Evolutionary conservation across 768 basidiomycete species (phyloP).

Genomic region (Tephrocybe sp.): DNA sequence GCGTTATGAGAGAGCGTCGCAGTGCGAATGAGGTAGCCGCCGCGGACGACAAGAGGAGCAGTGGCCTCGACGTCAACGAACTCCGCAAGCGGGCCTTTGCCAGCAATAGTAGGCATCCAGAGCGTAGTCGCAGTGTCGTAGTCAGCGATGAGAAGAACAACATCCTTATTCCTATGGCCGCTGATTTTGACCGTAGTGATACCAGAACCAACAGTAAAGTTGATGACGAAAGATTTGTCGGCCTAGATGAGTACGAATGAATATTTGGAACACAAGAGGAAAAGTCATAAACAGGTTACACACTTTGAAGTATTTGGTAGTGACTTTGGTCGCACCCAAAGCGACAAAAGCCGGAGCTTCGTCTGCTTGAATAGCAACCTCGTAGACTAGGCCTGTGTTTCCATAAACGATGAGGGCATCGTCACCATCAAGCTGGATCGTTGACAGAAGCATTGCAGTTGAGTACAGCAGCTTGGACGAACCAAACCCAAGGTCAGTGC

Average conservation of each 20-base stretch:
- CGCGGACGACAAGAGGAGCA: conserved; percentile 9
- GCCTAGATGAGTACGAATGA: too few relatives aligned
- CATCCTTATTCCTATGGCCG: not conserved
- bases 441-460: conserved; percentile 16
- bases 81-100: conserved; percentile 9
- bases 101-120: conserved; percentile 18
- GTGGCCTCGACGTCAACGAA: conserved; percentile 13
- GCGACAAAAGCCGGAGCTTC: conserved; percentile 1
- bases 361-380: conserved; percentile 8
- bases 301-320: conserved; percentile 8
- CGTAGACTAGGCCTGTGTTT: conserved; percentile 12
- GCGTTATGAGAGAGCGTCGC: too few relatives aligned
- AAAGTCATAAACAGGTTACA: not conserved
- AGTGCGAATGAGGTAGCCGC: too few relatives aligned
- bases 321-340: conserved; percentile 10
- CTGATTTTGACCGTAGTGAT: conserved; percentile 10
- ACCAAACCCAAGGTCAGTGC: conserved; percentile 14
- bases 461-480: conserved; percentile 14
- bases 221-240: conserved; percentile 6
- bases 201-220: conserved; percentile 8
- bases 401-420: conserved; percentile 17
- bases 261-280: too few relatives aligned
- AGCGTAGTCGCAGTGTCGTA: conserved; percentile 14
- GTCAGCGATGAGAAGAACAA: conserved; percentile 15
- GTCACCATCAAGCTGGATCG: conserved; percentile 11